Evolutionary conservation across 495 filamentous ascomycete genomes (phyloP).

Genomic region (Aspergillus sclerotioniger): DNA sequence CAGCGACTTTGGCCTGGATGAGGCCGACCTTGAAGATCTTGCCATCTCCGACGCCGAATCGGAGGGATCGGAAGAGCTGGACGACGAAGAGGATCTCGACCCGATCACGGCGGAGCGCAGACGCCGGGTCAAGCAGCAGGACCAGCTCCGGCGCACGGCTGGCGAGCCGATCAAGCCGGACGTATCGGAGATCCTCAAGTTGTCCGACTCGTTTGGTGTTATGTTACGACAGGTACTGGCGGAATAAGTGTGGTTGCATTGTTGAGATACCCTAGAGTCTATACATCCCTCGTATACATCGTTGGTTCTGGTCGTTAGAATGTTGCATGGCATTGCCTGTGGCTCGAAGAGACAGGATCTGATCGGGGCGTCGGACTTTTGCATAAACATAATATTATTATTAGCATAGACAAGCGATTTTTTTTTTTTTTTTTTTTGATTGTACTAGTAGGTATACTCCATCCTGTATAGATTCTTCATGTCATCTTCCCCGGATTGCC

Average conservation of each 20-base stretch:
- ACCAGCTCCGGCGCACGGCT: slow-evolving; percentile 74
- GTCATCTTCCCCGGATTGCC: neutral
- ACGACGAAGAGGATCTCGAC: slow-evolving; percentile 76
- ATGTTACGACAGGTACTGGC: slow-evolving; percentile 89
- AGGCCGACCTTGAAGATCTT: slow-evolving; percentile 77
- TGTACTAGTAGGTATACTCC: too few relatives aligned
- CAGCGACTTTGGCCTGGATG: slow-evolving; percentile 85
- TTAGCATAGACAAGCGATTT: neutral
- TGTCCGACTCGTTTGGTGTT: slow-evolving; percentile 73
- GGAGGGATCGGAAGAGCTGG: slow-evolving; percentile 61
- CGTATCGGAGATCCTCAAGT: slow-evolving; percentile 71
- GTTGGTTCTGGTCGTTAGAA: neutral
- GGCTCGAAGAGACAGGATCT: neutral
- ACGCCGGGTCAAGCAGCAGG: slow-evolving; percentile 68
- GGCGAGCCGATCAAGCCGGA: slow-evolving; percentile 88
- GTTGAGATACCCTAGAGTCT: slow-evolving; percentile 22
- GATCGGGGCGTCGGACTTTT: neutral
- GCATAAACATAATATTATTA: neutral
- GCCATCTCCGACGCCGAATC: slow-evolving; percentile 71
- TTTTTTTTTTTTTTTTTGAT: too few relatives aligned
- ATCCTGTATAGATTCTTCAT: neutral
- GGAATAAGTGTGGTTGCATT: slow-evolving; percentile 43
- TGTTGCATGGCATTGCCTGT: neutral
- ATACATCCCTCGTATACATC: slow-evolving; percentile 8
- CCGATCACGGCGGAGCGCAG: slow-evolving; percentile 84